Percentiles rank a stretch among this genome's conserved stretches.
Conservation (phyloP, 169 alveolate genomes). For the Cryptosporidium meleagridis region DNA sequence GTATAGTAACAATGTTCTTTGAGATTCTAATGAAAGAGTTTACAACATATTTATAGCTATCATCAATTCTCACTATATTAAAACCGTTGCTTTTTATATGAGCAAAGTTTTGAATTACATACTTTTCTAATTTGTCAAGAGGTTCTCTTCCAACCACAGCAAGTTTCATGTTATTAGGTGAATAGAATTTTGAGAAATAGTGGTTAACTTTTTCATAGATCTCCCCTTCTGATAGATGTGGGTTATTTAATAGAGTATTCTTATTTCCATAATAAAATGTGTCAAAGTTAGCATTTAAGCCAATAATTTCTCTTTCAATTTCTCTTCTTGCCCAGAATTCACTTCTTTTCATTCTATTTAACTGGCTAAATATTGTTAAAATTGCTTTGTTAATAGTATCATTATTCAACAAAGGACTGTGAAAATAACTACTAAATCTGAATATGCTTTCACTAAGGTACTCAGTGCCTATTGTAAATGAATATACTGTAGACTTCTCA, state of each 20-base stretch:
- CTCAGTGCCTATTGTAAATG: slow-evolving; percentile 49
- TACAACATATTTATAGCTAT: slow-evolving; percentile 20
- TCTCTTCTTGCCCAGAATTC: slow-evolving; percentile 37
- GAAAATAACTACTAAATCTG: slow-evolving; percentile 57
- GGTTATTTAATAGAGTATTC: slow-evolving; percentile 34
- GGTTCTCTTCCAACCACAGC: slow-evolving; percentile 57
- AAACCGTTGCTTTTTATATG: slow-evolving; percentile 10
- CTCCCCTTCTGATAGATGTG: slow-evolving; percentile 17
- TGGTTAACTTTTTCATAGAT: slow-evolving; percentile 21
- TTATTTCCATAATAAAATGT: slow-evolving; percentile 17
- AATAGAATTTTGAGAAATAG: slow-evolving; percentile 30
- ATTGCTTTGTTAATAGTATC: slow-evolving; percentile 36
- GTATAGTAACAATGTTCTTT: slow-evolving; percentile 2
- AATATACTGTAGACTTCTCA: slow-evolving; percentile 15
- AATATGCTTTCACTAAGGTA: slow-evolving; percentile 37
- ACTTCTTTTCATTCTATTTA: slow-evolving; percentile 3
- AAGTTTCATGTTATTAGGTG: slow-evolving; percentile 43
- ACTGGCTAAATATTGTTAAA: slow-evolving; percentile 22
- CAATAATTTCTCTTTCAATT: slow-evolving; percentile 36
- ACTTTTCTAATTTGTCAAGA: slow-evolving; percentile 20
- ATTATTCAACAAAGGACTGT: slow-evolving; percentile 15
- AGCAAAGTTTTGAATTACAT: slow-evolving; percentile 29
- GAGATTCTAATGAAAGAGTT: slow-evolving; percentile 33
- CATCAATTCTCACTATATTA: background rate
- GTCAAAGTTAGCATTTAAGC: background rate